A percentile compares a stretch with the other conserved stretches of the same genome.
Conservation (phyloP, 345 rosid genomes). For the Arabidopsis thaliana region DNA sequence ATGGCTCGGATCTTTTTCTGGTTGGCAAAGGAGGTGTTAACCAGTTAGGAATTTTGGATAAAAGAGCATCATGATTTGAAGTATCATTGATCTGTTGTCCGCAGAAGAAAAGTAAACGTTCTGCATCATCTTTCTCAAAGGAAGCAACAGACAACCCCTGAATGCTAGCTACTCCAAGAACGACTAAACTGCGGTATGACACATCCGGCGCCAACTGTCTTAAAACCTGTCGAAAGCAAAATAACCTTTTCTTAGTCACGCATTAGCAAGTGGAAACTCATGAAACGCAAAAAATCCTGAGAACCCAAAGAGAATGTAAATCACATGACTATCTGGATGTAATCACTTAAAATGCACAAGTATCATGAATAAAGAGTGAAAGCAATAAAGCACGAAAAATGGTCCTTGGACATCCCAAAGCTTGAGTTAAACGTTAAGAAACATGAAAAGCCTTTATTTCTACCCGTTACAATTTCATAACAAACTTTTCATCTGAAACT, state of each 20-base stretch:
- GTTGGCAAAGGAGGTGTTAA: constrained; percentile 81
- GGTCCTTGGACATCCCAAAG: constrained; percentile 9
- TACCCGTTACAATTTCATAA: neutral
- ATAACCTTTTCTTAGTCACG: constrained; percentile 14
- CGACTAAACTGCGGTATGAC: constrained; percentile 85
- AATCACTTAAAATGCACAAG: constrained; percentile 18
- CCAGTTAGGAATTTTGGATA: constrained; percentile 71
- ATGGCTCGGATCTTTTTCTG: constrained; percentile 66
- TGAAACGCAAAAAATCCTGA: constrained; percentile 14
- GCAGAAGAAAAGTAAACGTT: constrained; percentile 88
- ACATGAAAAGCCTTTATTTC: neutral
- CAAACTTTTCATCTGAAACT: neutral
- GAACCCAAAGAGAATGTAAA: constrained; percentile 23
- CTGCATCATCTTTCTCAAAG: constrained; percentile 94
- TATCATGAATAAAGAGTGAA: constrained; percentile 9
- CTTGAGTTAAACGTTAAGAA: neutral
- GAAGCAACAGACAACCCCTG: constrained; percentile 97
- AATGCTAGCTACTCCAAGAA: constrained; percentile 93
- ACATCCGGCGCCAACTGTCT: constrained; percentile 96
- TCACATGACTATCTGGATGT: constrained; percentile 24
- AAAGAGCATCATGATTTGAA: constrained; percentile 41
- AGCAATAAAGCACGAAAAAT: neutral
- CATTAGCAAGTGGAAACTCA: constrained; percentile 22
- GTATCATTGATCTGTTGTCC: constrained; percentile 53
- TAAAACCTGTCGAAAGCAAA: constrained; percentile 60